Evolutionary conservation across 2,329 filamentous ascomycete genomes (phyloP).

Genomic region (Epichloe sp.): DNA sequence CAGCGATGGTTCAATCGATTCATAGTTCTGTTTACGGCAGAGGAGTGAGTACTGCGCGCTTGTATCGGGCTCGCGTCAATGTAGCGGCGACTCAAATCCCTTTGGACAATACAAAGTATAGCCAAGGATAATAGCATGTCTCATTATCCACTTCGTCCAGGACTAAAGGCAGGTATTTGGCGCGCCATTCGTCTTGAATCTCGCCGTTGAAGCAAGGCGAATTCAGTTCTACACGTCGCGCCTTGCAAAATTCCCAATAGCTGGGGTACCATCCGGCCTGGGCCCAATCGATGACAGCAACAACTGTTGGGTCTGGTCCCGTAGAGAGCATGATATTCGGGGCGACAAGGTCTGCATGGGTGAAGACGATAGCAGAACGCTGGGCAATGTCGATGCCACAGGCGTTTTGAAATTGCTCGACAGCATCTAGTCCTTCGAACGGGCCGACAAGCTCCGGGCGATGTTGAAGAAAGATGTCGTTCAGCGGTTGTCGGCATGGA

Average conservation of each 20-base stretch:
- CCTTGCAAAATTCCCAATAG: constrained; percentile 21
- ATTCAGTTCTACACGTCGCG: constrained; percentile 11
- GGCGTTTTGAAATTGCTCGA: constrained; percentile 17
- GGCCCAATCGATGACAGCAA: constrained; percentile 17
- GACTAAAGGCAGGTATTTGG: constrained; percentile 17
- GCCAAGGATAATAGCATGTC: constrained; percentile 18
- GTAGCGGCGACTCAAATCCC: neutral
- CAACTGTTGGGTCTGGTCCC: constrained; percentile 9
- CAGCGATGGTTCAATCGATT: no score
- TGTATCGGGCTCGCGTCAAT: no score
- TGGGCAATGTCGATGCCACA: constrained; percentile 17
- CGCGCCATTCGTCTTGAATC: constrained; percentile 18
- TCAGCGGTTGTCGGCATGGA: constrained; percentile 15
- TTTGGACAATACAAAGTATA: constrained; percentile 14
- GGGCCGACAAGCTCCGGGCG: constrained; percentile 14
- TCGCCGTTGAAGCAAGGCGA: constrained; percentile 10
- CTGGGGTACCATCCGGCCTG: constrained; percentile 20
- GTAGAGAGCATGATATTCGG: constrained; percentile 14
- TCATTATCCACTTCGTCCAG: constrained; percentile 20
- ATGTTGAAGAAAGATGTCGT: constrained; percentile 17
- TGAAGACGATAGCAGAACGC: constrained; percentile 13
- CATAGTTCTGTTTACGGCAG: no score
- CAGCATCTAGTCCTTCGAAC: constrained; percentile 17
- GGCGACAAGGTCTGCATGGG: constrained; percentile 14
- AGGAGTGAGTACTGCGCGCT: no score